A percentile compares a stretch with the other conserved stretches of the same genome.
Conservation (phyloP, 495 filamentous ascomycete species). For the Penicillium antarcticum region DNA sequence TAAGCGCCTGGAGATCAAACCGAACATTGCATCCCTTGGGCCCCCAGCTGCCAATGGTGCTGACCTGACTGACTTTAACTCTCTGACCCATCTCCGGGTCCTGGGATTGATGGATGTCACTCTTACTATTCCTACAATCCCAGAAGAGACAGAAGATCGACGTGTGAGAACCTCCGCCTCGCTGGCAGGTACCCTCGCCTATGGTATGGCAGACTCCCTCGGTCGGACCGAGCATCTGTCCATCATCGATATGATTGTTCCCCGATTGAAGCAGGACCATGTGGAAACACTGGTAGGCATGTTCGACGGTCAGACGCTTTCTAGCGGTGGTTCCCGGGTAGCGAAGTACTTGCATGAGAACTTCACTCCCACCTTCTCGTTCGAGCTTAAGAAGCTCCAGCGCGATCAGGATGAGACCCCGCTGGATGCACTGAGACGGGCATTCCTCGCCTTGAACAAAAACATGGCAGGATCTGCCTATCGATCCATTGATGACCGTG, state of each 20-base stretch:
- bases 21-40: constrained; percentile 55
- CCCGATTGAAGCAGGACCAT: constrained; percentile 85
- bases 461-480: constrained; percentile 86
- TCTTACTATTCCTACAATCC: constrained; percentile 84
- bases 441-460: constrained; percentile 89
- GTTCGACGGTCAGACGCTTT: constrained; percentile 87
- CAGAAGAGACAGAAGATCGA: constrained; percentile 92
- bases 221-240: constrained; percentile 92
- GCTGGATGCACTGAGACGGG: constrained; percentile 75
- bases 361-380: constrained; percentile 76
- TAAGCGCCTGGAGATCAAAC: constrained; percentile 95
- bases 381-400: constrained; percentile 68
- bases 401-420: constrained; percentile 60
- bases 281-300: constrained; percentile 87
- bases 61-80: constrained; percentile 88
- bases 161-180: constrained; percentile 95
- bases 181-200: constrained; percentile 78
- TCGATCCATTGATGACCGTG: constrained; percentile 69
- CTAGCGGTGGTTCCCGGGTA: constrained; percentile 86
- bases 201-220: constrained; percentile 97
- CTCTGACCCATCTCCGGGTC: constrained; percentile 78
- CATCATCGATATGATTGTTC: constrained; percentile 96
- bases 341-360: constrained; percentile 96
- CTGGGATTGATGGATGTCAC: constrained; percentile 98
- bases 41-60: constrained; percentile 51